These are phyloP conservation scores for Neurospora hispaniola DNA, from an alignment of 495 filamentous ascomycete genomes.

Conservation along the genomic window DNA sequence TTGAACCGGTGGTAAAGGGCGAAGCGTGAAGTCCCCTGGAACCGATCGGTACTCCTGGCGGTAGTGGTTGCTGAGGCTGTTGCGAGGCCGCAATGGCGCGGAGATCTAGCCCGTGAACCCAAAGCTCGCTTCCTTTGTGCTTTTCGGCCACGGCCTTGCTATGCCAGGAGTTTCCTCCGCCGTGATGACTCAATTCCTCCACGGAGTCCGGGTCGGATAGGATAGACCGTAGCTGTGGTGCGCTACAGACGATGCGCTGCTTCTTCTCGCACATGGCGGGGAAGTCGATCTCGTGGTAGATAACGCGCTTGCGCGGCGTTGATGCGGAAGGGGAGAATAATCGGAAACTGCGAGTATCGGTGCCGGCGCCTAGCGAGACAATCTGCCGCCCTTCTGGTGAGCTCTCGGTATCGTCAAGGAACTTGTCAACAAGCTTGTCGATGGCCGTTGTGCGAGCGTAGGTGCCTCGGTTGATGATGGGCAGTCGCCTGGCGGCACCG, in stretches of 20 bases:
- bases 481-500: conserved; percentile 47
- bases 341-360: conserved; percentile 80
- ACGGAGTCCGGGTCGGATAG: conserved; percentile 13
- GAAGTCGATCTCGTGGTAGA: conserved; percentile 94
- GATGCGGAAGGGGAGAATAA: conserved; percentile 34
- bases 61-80: background rate
- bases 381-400: conserved; percentile 47
- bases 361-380: conserved; percentile 86
- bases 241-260: conserved; percentile 22
- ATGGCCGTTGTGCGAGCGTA: conserved; percentile 85
- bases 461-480: conserved; percentile 79
- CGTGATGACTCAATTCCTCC: background rate
- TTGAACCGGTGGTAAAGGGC: background rate
- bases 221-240: conserved; percentile 19
- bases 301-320: conserved; percentile 28
- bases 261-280: conserved; percentile 59
- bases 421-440: conserved; percentile 63
- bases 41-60: background rate
- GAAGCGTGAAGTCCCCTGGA: background rate
- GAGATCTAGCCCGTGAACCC: conserved; percentile 75
- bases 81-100: conserved; percentile 41
- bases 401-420: conserved; percentile 40
- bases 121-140: conserved; percentile 36
- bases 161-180: conserved; percentile 8
- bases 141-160: conserved; percentile 1